These are phyloP conservation scores for Globisporangium splendens DNA, from an alignment of 352 stramenopile genomes.

Conservation along the genomic window DNA sequence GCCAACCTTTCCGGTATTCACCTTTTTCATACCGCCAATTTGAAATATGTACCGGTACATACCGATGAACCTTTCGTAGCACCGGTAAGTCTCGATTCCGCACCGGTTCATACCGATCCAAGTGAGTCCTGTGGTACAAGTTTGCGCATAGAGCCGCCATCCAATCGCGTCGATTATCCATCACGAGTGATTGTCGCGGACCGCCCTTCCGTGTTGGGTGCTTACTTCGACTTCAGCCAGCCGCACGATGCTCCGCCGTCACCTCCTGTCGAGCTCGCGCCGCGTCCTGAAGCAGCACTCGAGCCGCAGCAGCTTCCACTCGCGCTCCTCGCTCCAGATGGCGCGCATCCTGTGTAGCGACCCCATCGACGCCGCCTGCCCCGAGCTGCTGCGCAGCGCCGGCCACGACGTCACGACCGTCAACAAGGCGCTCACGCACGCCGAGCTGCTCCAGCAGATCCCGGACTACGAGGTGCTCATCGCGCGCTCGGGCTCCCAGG, in stretches of 20 bases:
- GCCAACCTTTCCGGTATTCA: not conserved
- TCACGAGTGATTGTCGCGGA: not conserved
- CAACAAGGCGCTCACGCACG: conserved; percentile 35
- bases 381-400: conserved; percentile 72
- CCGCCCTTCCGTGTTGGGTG: not conserved
- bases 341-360: conserved; percentile 86
- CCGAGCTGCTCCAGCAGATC: conserved; percentile 69
- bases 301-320: conserved; percentile 25
- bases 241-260: conserved; percentile 47
- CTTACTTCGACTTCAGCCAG: conserved; percentile 9
- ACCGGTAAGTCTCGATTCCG: too few relatives aligned
- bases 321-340: conserved; percentile 47
- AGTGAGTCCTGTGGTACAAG: not conserved
- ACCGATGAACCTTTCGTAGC: not conserved
- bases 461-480: conserved; percentile 87
- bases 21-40: too few relatives aligned
- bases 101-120: not conserved
- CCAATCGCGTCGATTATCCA: not conserved
- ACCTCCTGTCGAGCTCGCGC: conserved; percentile 30
- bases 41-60: not conserved
- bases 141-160: not conserved
- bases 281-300: conserved; percentile 26
- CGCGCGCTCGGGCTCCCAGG: conserved; percentile 80
- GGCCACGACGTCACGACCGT: conserved; percentile 82
- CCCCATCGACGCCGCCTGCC: conserved; percentile 78